phyloP scores from a whole-genome alignment of 2,329 filamentous ascomycete genomes.

The Apiospora koreana region DNA sequence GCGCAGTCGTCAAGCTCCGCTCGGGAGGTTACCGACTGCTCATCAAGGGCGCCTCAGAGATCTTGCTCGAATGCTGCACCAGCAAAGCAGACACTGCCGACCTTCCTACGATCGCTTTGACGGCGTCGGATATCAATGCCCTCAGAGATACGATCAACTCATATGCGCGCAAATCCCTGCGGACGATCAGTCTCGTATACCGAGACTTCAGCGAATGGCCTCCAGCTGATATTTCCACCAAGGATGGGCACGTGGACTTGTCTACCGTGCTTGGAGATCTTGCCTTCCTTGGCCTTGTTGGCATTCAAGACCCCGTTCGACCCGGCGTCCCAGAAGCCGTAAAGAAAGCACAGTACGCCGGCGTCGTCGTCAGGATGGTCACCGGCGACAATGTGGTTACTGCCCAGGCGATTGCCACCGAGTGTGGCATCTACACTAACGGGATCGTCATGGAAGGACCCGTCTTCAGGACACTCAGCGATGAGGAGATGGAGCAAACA shows the following conservation, averaged over 20 bases:
- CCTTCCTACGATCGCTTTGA: constrained; percentile 38
- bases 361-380: constrained; percentile 74
- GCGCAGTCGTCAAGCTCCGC: constrained; percentile 51
- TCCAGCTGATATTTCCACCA: constrained; percentile 60
- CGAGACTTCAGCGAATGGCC: constrained; percentile 74
- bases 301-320: constrained; percentile 74
- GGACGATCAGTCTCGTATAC: constrained; percentile 75
- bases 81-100: constrained; percentile 33
- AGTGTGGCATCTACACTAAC: constrained; percentile 69
- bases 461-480: constrained; percentile 62
- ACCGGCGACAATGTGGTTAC: constrained; percentile 74
- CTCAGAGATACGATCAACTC: constrained; percentile 57
- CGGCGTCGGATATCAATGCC: constrained; percentile 55
- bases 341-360: constrained; percentile 64
- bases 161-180: constrained; percentile 67
- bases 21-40: constrained; percentile 48
- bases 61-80: constrained; percentile 47
- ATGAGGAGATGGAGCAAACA: constrained; percentile 58
- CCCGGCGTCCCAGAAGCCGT: constrained; percentile 69
- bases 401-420: constrained; percentile 70
- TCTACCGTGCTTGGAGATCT: constrained; percentile 69
- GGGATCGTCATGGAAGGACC: constrained; percentile 70
- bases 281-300: constrained; percentile 71
- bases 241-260: constrained; percentile 62
- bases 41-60: constrained; percentile 60